A percentile compares a stretch with the other conserved stretches of the same genome.
phyloP scores from a whole-genome alignment of 2,329 filamentous ascomycete species.

The Diaporthe helianthi region DNA sequence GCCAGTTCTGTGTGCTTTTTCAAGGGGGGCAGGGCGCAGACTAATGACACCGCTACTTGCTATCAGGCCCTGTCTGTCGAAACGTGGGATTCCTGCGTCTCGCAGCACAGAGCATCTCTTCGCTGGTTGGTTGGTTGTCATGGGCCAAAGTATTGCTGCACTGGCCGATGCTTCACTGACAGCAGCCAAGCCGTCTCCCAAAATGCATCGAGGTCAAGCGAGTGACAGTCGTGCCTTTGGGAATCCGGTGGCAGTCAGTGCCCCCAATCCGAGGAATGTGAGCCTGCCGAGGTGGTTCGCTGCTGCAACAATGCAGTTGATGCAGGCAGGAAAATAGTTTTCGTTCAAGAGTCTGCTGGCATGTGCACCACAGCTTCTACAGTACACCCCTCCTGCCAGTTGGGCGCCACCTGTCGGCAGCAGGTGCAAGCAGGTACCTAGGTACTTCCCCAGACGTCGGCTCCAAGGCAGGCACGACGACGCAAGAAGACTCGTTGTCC shows the following conservation, averaged over 20 bases:
- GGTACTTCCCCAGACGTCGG: too few relatives aligned
- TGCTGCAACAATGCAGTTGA: too few relatives aligned
- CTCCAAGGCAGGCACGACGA: not conserved
- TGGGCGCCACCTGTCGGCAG: not conserved
- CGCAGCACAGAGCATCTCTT: conserved; percentile 43
- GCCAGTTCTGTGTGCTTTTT: conserved; percentile 43
- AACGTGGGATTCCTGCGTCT: conserved; percentile 42
- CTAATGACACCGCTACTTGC: conserved; percentile 46
- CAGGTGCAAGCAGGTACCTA: not conserved
- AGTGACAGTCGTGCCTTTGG: not conserved
- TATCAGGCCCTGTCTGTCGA: conserved; percentile 34
- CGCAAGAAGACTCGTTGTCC: not conserved
- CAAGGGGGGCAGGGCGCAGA: conserved; percentile 48
- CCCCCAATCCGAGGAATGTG: not conserved
- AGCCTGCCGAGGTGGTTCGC: not conserved
- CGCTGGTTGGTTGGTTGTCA: conserved; percentile 41
- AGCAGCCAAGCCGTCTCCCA: conserved; percentile 40
- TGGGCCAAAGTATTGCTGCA: conserved; percentile 42
- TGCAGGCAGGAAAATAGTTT: not conserved
- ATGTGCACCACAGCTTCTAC: not conserved
- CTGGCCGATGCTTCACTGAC: conserved; percentile 44
- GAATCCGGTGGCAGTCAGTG: not conserved
- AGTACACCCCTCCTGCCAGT: not conserved
- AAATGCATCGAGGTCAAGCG: not conserved
- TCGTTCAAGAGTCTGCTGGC: not conserved